Base-by-base conservation (phyloP, 805 yeast species). In the Yamadazyma tumulicola region DNA sequence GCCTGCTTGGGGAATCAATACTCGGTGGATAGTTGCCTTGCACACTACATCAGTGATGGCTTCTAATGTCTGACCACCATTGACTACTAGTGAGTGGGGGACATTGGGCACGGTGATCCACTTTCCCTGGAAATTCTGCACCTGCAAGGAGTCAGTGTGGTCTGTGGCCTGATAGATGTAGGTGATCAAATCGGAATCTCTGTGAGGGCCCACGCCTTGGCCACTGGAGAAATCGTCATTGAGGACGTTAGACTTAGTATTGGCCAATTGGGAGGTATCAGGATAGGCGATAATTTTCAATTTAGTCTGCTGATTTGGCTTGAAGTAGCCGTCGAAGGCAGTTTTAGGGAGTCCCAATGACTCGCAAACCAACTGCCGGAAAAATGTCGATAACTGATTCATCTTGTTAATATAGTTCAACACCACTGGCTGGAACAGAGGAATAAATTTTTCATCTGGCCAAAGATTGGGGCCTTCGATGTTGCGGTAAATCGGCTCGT, bases 161-260 rank as follows among this genome's bases (percentile, higher is more conserved):
- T 54, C 59, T 1, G 74, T 60, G 8, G 77, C 83, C 47, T 79
- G 84, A 44, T 68, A 73, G 9, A 80, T 75, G 49, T 67, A 75
- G 0, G 85, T 79, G 19, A 79, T 48, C 47, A 79, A 63, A 35
- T 77, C 83, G 3, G 79, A 74, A 47, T 81, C 88, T 38, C 83
- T 68, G 48, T 81, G 87, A 3, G 83, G 80, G 1, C 85, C 84
- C 12, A 69, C 74, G 0, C 82, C 83, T 45, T 74, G 80, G 16
- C 42, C 49, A 4, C 59, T 47, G 6, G 53, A 43, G 10, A 57
- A 55, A 14, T 54, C 47, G 34, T 61, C 66, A 12, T 55, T 42
- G 18, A 56, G 38, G 1, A 58, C 61, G 6, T 41, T 46, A 7
- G 46, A 39, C 12, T 33, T 35, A 19, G 61, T 48, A 3, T 46